phyloP scores from a whole-genome alignment of 75 land plant genomes.

The Cryptomeria japonica region DNA sequence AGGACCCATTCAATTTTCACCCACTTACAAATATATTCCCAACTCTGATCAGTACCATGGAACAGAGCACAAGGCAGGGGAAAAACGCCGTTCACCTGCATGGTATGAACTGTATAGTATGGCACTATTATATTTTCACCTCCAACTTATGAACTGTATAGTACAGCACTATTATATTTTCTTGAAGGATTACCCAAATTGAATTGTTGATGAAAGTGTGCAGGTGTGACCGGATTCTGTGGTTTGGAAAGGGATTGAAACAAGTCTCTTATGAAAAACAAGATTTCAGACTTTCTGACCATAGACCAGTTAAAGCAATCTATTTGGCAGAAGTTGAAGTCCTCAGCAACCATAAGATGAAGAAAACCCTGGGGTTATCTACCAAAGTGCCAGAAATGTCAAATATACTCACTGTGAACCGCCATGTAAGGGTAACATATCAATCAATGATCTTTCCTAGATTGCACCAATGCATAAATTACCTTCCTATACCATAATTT shows the following conservation, averaged over 20 bases:
- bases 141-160: constrained; percentile 49
- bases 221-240: constrained; percentile 61
- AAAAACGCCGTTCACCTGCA: constrained; percentile 76
- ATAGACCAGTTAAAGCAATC: constrained; percentile 40
- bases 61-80: constrained; percentile 26
- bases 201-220: background rate
- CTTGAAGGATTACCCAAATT: background rate
- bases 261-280: constrained; percentile 30
- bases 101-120: constrained; percentile 40
- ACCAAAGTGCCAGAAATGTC: background rate
- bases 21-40: constrained; percentile 71
- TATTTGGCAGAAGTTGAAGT: constrained; percentile 36
- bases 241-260: constrained; percentile 42
- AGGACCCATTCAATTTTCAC: constrained; percentile 65
- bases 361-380: constrained; percentile 8
- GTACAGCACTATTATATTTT: background rate
- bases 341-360: constrained; percentile 2
- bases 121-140: constrained; percentile 38
- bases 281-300: constrained; percentile 37
- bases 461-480: too few species aligned
- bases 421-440: background rate
- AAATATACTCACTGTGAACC: background rate
- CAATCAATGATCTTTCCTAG: background rate
- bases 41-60: constrained; percentile 57
- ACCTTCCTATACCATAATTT: too few species aligned